phyloP scores from a whole-genome alignment of 345 rosid genomes.

The Viola odorata region DNA sequence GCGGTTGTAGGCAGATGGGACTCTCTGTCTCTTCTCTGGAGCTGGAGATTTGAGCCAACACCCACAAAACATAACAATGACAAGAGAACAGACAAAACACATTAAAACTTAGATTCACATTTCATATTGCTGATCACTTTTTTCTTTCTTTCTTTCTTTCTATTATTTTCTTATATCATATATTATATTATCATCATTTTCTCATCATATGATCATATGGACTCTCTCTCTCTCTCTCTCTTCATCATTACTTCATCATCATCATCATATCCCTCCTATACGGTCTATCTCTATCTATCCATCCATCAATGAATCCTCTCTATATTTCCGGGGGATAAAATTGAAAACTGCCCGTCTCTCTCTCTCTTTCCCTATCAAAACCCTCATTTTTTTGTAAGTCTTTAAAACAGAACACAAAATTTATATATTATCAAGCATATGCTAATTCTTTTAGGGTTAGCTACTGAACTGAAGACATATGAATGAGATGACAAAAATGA shows the following conservation, averaged over 20 bases:
- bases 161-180: slow-evolving; percentile 29
- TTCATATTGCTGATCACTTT: too few relatives aligned
- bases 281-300: slow-evolving; percentile 15
- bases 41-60: slow-evolving; percentile 48
- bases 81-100: slow-evolving; percentile 40
- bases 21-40: slow-evolving; percentile 99
- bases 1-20: slow-evolving; percentile 99
- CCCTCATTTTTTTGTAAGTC: background rate
- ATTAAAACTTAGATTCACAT: slow-evolving; percentile 16
- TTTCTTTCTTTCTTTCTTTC: slow-evolving; percentile 12
- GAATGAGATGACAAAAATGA: background rate
- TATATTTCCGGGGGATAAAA: slow-evolving; percentile 47
- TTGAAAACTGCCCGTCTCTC: background rate
- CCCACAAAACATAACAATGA: slow-evolving; percentile 34
- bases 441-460: background rate
- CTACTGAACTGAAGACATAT: background rate
- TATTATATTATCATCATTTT: background rate
- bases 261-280: slow-evolving; percentile 22
- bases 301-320: slow-evolving; percentile 21
- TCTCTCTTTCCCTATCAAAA: background rate
- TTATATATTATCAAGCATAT: background rate
- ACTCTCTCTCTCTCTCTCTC: slow-evolving; percentile 19
- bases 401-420: background rate
- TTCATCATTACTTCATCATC: slow-evolving; percentile 61
- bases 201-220: too few relatives aligned